Conservation (phyloP, 2,329 filamentous ascomycete species). For the Cordyceps javanica region DNA sequence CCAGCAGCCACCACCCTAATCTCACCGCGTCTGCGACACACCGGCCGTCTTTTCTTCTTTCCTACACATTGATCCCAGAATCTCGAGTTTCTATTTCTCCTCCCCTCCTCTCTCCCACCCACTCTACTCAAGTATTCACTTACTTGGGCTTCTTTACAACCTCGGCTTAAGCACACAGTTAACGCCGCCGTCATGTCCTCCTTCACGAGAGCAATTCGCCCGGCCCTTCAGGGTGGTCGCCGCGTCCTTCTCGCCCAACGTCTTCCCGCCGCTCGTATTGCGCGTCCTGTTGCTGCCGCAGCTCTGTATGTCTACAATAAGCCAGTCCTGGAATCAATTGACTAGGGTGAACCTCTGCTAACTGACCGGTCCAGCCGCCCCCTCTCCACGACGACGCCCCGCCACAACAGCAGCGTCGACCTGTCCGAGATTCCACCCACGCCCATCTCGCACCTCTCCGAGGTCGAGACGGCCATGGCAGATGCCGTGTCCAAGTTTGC, state of each 20-base stretch:
- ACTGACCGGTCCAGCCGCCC: conserved; percentile 34
- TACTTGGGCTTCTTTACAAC: neutral
- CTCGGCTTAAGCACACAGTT: neutral
- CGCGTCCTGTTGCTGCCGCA: conserved; percentile 19
- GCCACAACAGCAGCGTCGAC: conserved; percentile 44
- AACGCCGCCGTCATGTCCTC: conserved; percentile 38
- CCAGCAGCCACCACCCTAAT: conserved; percentile 3
- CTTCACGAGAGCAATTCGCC: conserved; percentile 44
- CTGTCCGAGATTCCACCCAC: conserved; percentile 78
- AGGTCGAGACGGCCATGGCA: conserved; percentile 82
- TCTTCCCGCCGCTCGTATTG: conserved; percentile 19
- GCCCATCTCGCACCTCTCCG: conserved; percentile 87
- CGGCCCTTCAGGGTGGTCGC: conserved; percentile 42
- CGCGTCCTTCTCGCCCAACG: conserved; percentile 32
- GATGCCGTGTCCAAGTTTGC: conserved; percentile 90
- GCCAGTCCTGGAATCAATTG: neutral
- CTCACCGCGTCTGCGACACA: neutral
- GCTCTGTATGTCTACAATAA: conserved; percentile 22
- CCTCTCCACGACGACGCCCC: conserved; percentile 54
- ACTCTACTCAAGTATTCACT: neutral
- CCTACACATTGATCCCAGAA: neutral
- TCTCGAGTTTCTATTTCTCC: neutral
- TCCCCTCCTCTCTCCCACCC: neutral
- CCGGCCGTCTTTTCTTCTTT: neutral
- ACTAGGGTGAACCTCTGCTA: neutral